Evolutionary conservation across 768 basidiomycete genomes (phyloP).

Genomic region (Suillus discolor): DNA sequence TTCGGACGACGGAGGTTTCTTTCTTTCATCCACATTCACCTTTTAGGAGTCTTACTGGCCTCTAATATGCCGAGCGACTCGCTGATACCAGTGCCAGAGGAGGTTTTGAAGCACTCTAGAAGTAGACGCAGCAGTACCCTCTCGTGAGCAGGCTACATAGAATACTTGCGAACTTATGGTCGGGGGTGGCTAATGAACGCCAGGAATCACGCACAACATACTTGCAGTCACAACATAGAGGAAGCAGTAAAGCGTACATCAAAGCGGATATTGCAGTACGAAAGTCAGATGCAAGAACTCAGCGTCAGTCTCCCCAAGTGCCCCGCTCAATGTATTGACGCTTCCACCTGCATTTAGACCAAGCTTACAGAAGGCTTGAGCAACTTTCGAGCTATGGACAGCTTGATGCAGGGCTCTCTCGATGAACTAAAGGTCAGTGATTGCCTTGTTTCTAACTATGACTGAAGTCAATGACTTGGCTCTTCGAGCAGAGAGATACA

Average conservation of each 20-base stretch:
- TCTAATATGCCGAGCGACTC: background rate
- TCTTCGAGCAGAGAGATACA: conserved; percentile 49
- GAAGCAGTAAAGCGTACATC: conserved; percentile 47
- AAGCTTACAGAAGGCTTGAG: conserved; percentile 70
- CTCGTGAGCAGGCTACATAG: conserved; percentile 19
- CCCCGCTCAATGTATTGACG: background rate
- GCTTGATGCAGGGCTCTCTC: conserved; percentile 65
- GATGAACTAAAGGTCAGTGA: conserved; percentile 57
- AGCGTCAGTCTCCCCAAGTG: conserved; percentile 41
- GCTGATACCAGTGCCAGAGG: conserved; percentile 10
- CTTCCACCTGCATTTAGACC: conserved; percentile 39
- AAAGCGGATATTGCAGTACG: conserved; percentile 49
- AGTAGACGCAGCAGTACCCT: conserved; percentile 3
- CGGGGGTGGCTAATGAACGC: conserved; percentile 17
- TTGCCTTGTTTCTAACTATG: background rate
- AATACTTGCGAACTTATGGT: background rate
- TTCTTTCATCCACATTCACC: conserved; percentile 9
- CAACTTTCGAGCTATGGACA: conserved; percentile 76
- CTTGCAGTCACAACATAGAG: conserved; percentile 36
- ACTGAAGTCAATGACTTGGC: background rate
- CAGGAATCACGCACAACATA: conserved; percentile 13
- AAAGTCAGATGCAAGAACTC: conserved; percentile 62
- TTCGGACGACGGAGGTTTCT: background rate
- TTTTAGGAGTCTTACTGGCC: background rate
- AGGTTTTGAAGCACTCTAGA: conserved; percentile 2